Evolutionary conservation across 2,329 filamentous ascomycete species (phyloP), one percentile per base, ranked within the genome.

Genomic region (Hymenoscyphus infarciens): DNA sequence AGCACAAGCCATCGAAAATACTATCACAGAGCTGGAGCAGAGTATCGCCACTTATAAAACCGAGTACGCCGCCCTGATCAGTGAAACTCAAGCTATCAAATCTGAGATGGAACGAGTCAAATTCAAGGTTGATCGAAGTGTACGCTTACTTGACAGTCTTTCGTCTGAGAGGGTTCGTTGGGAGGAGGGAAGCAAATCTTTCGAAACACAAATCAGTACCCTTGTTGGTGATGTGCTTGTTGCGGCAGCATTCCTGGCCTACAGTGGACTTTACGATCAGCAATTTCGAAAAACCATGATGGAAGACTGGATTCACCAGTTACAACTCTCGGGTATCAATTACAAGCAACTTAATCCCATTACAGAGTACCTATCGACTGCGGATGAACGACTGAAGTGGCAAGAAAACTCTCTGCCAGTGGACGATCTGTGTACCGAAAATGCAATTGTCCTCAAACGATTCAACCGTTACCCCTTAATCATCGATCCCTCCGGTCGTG

Each of bases 381-480:
- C 96, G 4, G 96, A 99, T 75, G 93, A 99, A 79, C 87, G 95
- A 66, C 83, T 99, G 38, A 86, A 90, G 67, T 99, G 95, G 95
- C 96, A 99, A 79, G 89, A 93, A 71, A 91, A 99, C 74, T 89
- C 89, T 16, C 80, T 99, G 57, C 95, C 96, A 1, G 94, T 97
- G 4, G 95, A 99, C 74, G 95, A 99, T 74, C 84, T 99, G 49
- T 99, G 95, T 82, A 99, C 95, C 0, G 95, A 99, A 77, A 99
- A 99, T 73, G 95, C 96, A 54, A 97, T 99, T 73, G 89, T 99
- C 69, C 85, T 99, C 65, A 92, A 98, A 81, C 88, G 95, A 63
- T 99, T 97, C 87, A 99, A 99, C 80, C 87, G 95, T 67, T 99
- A 99, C 76, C 95, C 96, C 54, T 85, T 99, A 64, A 98, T 99